phyloP scores from a whole-genome alignment of 768 basidiomycete species.

The Steccherinum ochraceum region DNA sequence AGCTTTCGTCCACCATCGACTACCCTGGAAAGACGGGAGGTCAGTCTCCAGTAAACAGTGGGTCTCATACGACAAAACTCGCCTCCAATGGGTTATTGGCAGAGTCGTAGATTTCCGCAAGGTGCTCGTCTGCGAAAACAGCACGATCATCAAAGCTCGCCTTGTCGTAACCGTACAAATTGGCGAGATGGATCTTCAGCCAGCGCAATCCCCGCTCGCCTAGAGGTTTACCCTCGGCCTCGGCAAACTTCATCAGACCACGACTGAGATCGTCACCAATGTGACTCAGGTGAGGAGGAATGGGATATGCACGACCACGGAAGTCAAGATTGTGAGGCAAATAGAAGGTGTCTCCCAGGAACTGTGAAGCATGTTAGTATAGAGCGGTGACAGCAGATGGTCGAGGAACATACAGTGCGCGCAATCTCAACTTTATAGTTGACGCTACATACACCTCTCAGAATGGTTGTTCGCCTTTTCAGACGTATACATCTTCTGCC shows the following conservation, averaged over 20 bases:
- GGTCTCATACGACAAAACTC: constrained; percentile 12
- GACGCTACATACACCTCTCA: constrained; percentile 79
- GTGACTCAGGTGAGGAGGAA: constrained; percentile 92
- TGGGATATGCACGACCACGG: constrained; percentile 94
- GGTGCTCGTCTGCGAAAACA: constrained; percentile 60
- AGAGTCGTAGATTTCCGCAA: constrained; percentile 77
- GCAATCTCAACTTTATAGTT: constrained; percentile 98
- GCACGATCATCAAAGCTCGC: constrained; percentile 92
- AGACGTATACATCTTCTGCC: constrained; percentile 49
- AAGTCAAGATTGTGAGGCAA: constrained; percentile 97
- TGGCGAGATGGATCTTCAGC: constrained; percentile 94
- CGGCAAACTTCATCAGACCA: constrained; percentile 80
- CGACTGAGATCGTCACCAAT: constrained; percentile 92
- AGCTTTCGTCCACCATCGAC: constrained; percentile 83
- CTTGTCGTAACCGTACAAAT: constrained; percentile 92
- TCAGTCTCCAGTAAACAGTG: not conserved
- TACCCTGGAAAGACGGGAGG: constrained; percentile 49
- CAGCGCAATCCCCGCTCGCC: constrained; percentile 83
- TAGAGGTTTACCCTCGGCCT: constrained; percentile 53
- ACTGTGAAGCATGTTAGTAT: constrained; percentile 35
- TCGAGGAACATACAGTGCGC: constrained; percentile 55
- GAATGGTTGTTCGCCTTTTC: constrained; percentile 79
- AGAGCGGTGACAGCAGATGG: not conserved
- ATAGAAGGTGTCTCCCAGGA: constrained; percentile 84
- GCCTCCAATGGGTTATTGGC: constrained; percentile 77